Conservation (phyloP, 441 rosid species). For the Bocquillonia castaneifolia region DNA sequence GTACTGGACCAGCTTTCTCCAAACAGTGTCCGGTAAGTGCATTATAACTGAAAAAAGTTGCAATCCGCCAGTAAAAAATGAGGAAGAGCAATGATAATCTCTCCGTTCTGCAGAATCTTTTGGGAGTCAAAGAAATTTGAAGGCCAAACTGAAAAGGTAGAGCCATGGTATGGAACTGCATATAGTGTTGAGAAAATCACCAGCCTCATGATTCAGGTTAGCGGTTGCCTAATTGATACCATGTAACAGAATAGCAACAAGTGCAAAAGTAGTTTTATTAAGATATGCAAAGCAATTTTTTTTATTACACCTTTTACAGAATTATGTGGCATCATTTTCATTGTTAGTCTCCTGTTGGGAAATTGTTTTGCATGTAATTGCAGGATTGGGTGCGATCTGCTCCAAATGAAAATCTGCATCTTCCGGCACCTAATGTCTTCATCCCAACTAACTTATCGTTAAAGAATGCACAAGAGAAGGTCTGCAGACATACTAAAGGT, state of each 20-base stretch:
- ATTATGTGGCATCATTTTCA: not conserved
- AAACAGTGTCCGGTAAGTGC: slow-evolving; percentile 57
- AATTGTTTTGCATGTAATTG: slow-evolving; percentile 10
- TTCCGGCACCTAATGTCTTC: slow-evolving; percentile 63
- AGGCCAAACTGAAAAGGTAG: slow-evolving; percentile 61
- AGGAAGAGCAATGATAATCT: slow-evolving; percentile 26
- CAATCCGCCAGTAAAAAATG: not conserved
- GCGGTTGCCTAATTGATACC: slow-evolving; percentile 21
- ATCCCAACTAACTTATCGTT: slow-evolving; percentile 76
- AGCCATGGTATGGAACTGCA: slow-evolving; percentile 91
- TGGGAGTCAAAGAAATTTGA: slow-evolving; percentile 90
- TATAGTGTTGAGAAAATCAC: slow-evolving; percentile 61
- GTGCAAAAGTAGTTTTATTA: not conserved
- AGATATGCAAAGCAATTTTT: not conserved
- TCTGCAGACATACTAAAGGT: slow-evolving; percentile 22
- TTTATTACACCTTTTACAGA: not conserved
- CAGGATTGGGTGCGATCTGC: slow-evolving; percentile 73
- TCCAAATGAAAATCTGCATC: slow-evolving; percentile 59
- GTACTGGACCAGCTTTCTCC: slow-evolving; percentile 59
- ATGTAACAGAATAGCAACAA: slow-evolving; percentile 6
- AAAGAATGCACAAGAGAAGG: slow-evolving; percentile 56
- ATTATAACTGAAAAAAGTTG: slow-evolving; percentile 15
- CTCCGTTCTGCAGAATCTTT: slow-evolving; percentile 55
- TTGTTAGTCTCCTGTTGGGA: not conserved
- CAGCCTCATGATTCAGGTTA: slow-evolving; percentile 53